Percentiles rank a stretch among this genome's conserved stretches.
These are phyloP conservation scores for Calonectria pseudoturangicola DNA, from an alignment of 2,329 filamentous ascomycete genomes.

Conservation along the genomic window DNA sequence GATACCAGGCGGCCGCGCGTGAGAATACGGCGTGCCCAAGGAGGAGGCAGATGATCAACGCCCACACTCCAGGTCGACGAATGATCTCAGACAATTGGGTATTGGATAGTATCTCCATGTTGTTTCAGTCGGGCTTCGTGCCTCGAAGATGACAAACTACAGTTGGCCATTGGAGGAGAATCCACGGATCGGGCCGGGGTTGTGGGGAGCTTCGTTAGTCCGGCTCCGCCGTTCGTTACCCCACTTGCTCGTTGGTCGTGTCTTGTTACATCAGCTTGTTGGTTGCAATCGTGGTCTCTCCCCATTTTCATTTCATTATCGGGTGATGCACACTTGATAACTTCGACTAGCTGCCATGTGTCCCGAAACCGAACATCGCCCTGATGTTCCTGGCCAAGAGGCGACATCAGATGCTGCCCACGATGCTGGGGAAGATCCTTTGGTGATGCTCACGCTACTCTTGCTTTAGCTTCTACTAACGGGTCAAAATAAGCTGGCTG, in stretches of 20 bases:
- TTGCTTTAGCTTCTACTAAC: background rate
- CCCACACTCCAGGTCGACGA: background rate
- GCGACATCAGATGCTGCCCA: background rate
- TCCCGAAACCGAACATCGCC: background rate
- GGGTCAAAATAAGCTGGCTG: background rate
- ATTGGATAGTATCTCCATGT: constrained; percentile 1
- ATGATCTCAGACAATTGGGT: background rate
- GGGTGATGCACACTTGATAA: background rate
- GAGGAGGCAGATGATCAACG: background rate
- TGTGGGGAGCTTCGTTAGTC: constrained; percentile 21
- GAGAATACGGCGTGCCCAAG: constrained; percentile 6
- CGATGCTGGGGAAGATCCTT: background rate
- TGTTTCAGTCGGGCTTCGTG: background rate
- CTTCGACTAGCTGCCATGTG: background rate
- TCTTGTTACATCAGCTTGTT: background rate
- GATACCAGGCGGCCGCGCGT: constrained; percentile 22
- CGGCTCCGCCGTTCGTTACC: background rate
- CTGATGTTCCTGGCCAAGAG: background rate
- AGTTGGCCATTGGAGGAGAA: constrained; percentile 10
- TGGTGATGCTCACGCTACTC: constrained; percentile 3
- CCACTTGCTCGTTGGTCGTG: background rate
- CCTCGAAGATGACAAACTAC: background rate
- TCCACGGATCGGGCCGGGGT: background rate
- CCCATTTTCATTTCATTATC: background rate
- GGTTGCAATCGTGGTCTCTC: background rate